These are phyloP conservation scores for Trichoderma semiorbis DNA, from an alignment of 2,329 filamentous ascomycete genomes.

Conservation along the genomic window DNA sequence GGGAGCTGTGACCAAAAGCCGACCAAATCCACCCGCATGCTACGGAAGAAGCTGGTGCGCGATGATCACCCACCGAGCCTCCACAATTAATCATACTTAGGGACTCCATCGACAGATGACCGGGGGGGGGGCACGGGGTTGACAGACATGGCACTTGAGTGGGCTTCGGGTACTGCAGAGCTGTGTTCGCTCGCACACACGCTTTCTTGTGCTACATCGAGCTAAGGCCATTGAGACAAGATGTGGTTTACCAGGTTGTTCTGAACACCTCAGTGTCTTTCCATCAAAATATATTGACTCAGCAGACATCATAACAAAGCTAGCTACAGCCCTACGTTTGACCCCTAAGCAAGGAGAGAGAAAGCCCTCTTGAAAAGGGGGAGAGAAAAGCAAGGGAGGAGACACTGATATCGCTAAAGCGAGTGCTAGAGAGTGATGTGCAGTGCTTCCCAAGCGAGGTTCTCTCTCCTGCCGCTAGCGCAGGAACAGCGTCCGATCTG, in stretches of 20 bases:
- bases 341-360: not conserved
- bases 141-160: not conserved
- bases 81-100: slow-evolving; percentile 5
- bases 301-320: not conserved
- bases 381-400: not conserved
- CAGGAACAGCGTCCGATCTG: slow-evolving; percentile 17
- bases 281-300: not conserved
- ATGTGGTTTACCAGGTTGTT: not conserved
- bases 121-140: not conserved
- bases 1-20: not conserved
- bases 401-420: not conserved
- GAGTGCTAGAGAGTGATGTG: slow-evolving; percentile 9
- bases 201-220: not conserved
- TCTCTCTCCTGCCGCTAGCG: slow-evolving; percentile 7
- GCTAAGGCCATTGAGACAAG: not conserved
- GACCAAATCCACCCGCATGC: not conserved
- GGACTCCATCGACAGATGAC: not conserved
- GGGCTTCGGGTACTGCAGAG: not conserved
- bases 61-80: not conserved
- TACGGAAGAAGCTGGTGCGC: not conserved
- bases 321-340: not conserved
- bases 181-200: not conserved
- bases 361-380: not conserved
- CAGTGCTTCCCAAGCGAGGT: slow-evolving; percentile 7
- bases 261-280: not conserved